Evolutionary conservation across 306 rosid species (phyloP).

Genomic region (Begonia peltatifolia): DNA sequence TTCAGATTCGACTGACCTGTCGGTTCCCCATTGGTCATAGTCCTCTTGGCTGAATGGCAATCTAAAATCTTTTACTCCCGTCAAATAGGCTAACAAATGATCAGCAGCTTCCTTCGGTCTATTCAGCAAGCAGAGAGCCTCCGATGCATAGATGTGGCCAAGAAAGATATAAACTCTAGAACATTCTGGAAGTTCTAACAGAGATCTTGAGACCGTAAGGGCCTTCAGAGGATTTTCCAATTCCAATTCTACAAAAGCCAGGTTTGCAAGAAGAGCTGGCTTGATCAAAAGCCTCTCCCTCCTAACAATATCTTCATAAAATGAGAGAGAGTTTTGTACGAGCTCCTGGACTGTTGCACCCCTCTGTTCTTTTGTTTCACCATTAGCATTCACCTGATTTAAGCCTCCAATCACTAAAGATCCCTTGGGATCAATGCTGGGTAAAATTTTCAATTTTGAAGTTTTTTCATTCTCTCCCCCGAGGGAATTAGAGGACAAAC

Average conservation of each 20-base stretch:
- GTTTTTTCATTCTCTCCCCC: slow-evolving; percentile 61
- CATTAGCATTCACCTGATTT: slow-evolving; percentile 55
- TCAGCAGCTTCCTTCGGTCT: slow-evolving; percentile 82
- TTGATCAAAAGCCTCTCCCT: slow-evolving; percentile 59
- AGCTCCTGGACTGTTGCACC: slow-evolving; percentile 71
- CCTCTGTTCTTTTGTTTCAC: slow-evolving; percentile 80
- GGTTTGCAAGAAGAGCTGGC: slow-evolving; percentile 82
- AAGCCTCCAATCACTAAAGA: slow-evolving; percentile 34
- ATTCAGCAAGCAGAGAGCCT: slow-evolving; percentile 85
- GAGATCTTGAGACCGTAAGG: slow-evolving; percentile 45
- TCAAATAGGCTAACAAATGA: slow-evolving; percentile 53
- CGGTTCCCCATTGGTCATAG: slow-evolving; percentile 46
- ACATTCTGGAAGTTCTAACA: slow-evolving; percentile 74
- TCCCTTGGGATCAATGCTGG: slow-evolving; percentile 47
- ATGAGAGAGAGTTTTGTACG: slow-evolving; percentile 67
- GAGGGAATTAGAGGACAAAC: slow-evolving; percentile 51
- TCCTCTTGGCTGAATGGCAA: slow-evolving; percentile 81
- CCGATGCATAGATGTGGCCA: slow-evolving; percentile 81
- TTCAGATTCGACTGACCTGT: slow-evolving; percentile 47
- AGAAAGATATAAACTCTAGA: slow-evolving; percentile 68
- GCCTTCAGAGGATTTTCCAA: slow-evolving; percentile 74
- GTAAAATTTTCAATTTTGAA: slow-evolving; percentile 41
- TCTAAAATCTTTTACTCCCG: slow-evolving; percentile 40
- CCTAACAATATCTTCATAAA: slow-evolving; percentile 49
- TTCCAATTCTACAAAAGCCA: slow-evolving; percentile 87